phyloP scores from a whole-genome alignment of 768 basidiomycete genomes.

The Ramaria rubella region DNA sequence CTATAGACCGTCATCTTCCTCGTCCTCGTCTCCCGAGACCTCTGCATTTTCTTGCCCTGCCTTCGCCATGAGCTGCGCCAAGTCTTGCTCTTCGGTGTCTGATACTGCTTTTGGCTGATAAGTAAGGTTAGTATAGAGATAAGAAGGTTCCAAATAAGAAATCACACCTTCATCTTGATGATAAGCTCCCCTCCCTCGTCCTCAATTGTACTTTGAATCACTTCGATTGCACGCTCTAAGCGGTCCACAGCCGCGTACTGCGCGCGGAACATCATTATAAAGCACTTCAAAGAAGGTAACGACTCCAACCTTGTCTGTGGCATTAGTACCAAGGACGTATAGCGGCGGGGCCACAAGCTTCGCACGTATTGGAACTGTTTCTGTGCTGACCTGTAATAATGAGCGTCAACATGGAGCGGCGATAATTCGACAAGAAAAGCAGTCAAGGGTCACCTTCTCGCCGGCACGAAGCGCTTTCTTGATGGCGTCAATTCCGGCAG shows the following conservation, averaged over 20 bases:
- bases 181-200: constrained; percentile 77
- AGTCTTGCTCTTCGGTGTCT: constrained; percentile 94
- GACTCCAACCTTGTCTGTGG: constrained; percentile 79
- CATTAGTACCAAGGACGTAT: constrained; percentile 92
- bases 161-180: constrained; percentile 89
- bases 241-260: constrained; percentile 86
- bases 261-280: neutral
- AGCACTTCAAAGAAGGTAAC: neutral
- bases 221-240: constrained; percentile 88
- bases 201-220: constrained; percentile 80
- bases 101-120: constrained; percentile 92
- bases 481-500: constrained; percentile 94
- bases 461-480: constrained; percentile 86
- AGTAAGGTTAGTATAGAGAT: neutral
- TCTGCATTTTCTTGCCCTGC: constrained; percentile 92
- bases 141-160: neutral
- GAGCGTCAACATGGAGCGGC: neutral
- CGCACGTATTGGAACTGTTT: constrained; percentile 93
- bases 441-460: constrained; percentile 43
- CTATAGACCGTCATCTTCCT: constrained; percentile 43
- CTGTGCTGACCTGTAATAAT: constrained; percentile 49
- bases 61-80: constrained; percentile 95
- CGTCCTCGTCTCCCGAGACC: constrained; percentile 91
- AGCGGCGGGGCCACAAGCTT: constrained; percentile 94
- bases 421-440: neutral